Conservation (phyloP, 2,329 filamentous ascomycete genomes). For the Claviceps arundinis region DNA sequence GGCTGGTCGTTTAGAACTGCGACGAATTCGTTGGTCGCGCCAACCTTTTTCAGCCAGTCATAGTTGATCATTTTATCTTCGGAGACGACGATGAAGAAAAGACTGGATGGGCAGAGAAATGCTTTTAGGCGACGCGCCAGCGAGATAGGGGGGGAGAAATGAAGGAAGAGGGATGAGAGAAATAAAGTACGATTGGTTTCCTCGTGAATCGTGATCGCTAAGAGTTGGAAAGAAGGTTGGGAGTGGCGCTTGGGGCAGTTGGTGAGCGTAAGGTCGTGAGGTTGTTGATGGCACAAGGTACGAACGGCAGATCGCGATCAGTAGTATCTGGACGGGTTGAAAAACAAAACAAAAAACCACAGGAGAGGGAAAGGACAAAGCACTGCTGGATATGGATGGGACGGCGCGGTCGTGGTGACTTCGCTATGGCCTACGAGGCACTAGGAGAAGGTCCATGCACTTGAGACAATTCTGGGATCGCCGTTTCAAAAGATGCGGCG, state of each 20-base stretch:
- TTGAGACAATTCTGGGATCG: conserved; percentile 8
- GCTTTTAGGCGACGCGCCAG: too few species aligned
- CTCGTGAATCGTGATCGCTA: too few species aligned
- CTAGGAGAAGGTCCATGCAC: conserved; percentile 1
- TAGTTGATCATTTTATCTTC: conserved; percentile 33
- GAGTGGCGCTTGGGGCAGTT: too few species aligned
- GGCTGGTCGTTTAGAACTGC: conserved; percentile 49
- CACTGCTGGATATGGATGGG: not conserved
- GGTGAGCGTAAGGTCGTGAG: too few species aligned
- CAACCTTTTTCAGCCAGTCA: conserved; percentile 42
- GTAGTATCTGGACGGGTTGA: not conserved
- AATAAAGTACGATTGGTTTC: too few species aligned
- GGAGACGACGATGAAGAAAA: too few species aligned
- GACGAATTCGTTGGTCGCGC: conserved; percentile 44
- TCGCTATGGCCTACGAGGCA: not conserved
- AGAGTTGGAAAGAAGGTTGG: too few species aligned
- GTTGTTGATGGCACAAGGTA: too few species aligned
- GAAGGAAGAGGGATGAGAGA: too few species aligned
- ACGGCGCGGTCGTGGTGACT: not conserved
- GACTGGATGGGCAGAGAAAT: too few species aligned
- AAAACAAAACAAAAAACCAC: not conserved
- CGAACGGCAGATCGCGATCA: too few species aligned
- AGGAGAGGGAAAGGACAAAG: not conserved
- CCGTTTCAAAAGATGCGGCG: conserved; percentile 6
- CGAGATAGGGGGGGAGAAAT: too few species aligned